Percentiles rank a stretch among this genome's conserved stretches.
Conservation (phyloP, 179 eudicot species). For the Beta macrorhiza region DNA sequence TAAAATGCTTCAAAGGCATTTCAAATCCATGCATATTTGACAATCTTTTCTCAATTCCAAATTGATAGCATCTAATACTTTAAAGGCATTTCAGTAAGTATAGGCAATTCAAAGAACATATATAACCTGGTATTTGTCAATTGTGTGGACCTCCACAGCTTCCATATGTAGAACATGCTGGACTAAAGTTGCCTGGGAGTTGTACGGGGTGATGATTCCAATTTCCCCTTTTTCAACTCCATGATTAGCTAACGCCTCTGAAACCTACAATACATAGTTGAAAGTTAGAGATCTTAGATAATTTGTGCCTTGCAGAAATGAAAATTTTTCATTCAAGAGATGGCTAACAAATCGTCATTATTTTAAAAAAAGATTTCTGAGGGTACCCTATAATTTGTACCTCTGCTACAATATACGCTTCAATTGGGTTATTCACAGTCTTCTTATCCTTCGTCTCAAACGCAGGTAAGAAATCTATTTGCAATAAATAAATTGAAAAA, state of each 20-base stretch:
- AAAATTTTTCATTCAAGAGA: not conserved
- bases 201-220: slow-evolving; percentile 93
- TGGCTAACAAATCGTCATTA: too few species aligned
- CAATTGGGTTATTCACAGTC: slow-evolving; percentile 73
- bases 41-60: not conserved
- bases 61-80: not conserved
- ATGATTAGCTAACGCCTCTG: slow-evolving; percentile 50
- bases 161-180: slow-evolving; percentile 43
- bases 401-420: slow-evolving; percentile 78
- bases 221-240: slow-evolving; percentile 69
- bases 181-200: slow-evolving; percentile 81
- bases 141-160: slow-evolving; percentile 88
- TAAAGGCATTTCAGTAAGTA: not conserved
- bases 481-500: slow-evolving; percentile 10
- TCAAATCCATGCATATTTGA: too few species aligned
- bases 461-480: slow-evolving; percentile 78
- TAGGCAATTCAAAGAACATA: not conserved
- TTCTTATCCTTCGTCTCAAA: slow-evolving; percentile 70
- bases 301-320: not conserved
- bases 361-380: too few species aligned
- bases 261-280: slow-evolving; percentile 41
- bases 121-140: slow-evolving; percentile 93
- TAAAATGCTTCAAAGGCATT: not conserved
- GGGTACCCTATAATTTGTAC: slow-evolving; percentile 28
- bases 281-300: not conserved